A percentile compares a stretch with the other conserved stretches of the same genome.
Evolutionary conservation across 495 filamentous ascomycete species (phyloP).

Genomic region (Hapsidospora chrysogenum): DNA sequence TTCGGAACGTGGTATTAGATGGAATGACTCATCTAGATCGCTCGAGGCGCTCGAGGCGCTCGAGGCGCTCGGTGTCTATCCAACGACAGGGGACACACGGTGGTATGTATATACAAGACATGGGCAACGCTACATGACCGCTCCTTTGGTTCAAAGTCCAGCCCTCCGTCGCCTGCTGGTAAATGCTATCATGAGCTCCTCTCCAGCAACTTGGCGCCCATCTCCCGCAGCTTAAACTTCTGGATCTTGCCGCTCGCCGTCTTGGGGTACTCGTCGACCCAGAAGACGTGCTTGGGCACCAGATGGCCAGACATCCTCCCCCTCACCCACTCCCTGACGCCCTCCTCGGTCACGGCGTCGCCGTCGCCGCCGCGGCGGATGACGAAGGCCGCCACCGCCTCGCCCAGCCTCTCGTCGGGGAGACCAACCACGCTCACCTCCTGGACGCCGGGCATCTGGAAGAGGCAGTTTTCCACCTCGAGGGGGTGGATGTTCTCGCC

Average conservation of each 20-base stretch:
- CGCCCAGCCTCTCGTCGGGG: conserved; percentile 70
- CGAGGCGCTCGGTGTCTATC: no score
- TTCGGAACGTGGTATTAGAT: no score
- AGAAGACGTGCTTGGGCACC: conserved; percentile 86
- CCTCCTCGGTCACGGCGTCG: conserved; percentile 25
- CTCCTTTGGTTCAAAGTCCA: no score
- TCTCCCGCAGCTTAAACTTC: conserved; percentile 72
- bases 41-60: no score
- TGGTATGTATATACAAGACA: no score
- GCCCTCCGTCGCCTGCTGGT: no score
- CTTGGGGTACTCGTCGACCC: conserved; percentile 68
- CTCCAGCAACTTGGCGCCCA: conserved; percentile 14
- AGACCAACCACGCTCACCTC: conserved; percentile 76
- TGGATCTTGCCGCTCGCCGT: conserved; percentile 96
- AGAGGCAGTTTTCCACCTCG: conserved; percentile 84
- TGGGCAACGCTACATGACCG: no score
- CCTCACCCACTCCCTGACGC: conserved; percentile 57
- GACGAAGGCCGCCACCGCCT: conserved; percentile 74
- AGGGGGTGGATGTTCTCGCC: conserved; percentile 95
- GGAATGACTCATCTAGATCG: no score
- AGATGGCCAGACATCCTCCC: conserved; percentile 54
- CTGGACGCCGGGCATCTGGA: conserved; percentile 45
- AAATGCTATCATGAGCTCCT: neutral
- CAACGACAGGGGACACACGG: no score
- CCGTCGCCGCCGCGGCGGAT: conserved; percentile 25